Evolutionary conservation across 805 yeast genomes (phyloP), one percentile per base, ranked within the genome.

Genomic region (Metschnikowia vanudenii): DNA sequence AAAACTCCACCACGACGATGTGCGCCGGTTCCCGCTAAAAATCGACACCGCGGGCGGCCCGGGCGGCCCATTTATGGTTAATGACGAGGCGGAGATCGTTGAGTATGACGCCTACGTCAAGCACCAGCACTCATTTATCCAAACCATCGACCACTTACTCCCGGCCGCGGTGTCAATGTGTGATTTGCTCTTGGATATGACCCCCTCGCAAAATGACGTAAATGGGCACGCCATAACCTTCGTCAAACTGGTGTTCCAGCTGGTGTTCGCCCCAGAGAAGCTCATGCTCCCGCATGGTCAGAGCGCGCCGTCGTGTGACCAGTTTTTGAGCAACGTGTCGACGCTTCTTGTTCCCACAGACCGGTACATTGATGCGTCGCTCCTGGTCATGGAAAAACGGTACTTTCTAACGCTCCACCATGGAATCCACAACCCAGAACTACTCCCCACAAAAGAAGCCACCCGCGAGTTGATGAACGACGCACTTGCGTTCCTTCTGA

Each of bases 91-190:
- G 0, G 63, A 69, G n/a, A 78, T 85, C 3, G 73, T 84, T 1
- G 85, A 81, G 19, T 63, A 73, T 0, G 84, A 85, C 57, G 60
- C 80, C 20, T 65, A 62, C 42, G 88, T 94, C 1, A 73, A 74
- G 42, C 78, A 80, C 37, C 87, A 83, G 55, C 73, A 80, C 54
- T 79, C 91, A 0, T 78, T 77, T 24, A 79, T 88, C 11, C 88
- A 85, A 48, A 89, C 86, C 1, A 70, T 85, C 2, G 80, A 79
- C 46, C 55, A 65, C 14, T 55, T 76, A 10, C 52, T 85, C 1
- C 68, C 71, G 12, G 31, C 56, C 28, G 65, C 65, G 57, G 66
- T 66, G 39, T 48, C 59, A 22, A 51, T 69, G 16, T 73, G 71
- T 56, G 69, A 69, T 3, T 56, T 74, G 10, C 49, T 80, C 7